phyloP scores from a whole-genome alignment of 805 yeast species.

The Grigorovia humatica region DNA sequence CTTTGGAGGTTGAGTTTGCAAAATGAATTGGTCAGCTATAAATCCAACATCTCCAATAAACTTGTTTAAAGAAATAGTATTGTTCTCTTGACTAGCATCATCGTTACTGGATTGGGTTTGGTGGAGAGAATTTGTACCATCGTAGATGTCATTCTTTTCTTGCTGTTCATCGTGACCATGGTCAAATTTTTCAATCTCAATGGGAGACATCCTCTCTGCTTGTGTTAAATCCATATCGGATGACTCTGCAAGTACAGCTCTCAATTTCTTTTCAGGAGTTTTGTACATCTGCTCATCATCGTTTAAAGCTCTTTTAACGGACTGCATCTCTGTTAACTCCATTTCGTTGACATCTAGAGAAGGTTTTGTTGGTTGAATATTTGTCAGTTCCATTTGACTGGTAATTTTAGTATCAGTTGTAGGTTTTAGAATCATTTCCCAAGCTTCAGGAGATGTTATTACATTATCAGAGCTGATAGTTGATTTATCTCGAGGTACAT shows the following conservation, averaged over 20 bases:
- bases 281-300: background rate
- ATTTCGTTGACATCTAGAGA: background rate
- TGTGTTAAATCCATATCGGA: conserved; percentile 6
- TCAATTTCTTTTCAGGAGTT: background rate
- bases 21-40: conserved; percentile 9
- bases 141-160: background rate
- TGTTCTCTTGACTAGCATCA: background rate
- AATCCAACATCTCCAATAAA: conserved; percentile 15
- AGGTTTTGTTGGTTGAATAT: background rate
- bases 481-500: background rate
- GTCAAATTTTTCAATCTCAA: conserved; percentile 6
- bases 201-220: conserved; percentile 24
- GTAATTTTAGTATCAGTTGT: background rate
- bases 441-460: too few species aligned
- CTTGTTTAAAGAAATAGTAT: conserved; percentile 7
- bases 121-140: background rate
- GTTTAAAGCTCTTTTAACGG: background rate
- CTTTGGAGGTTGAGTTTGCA: conserved; percentile 5
- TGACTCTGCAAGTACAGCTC: background rate
- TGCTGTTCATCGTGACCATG: conserved; percentile 1
- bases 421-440: too few species aligned
- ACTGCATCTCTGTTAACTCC: background rate
- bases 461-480: too few species aligned
- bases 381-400: background rate
- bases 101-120: too few species aligned